Evolutionary conservation across 192 early-diverging fungal genomes (phyloP), one percentile per base, ranked within the genome.

Genomic region (Coemansia sp.): DNA sequence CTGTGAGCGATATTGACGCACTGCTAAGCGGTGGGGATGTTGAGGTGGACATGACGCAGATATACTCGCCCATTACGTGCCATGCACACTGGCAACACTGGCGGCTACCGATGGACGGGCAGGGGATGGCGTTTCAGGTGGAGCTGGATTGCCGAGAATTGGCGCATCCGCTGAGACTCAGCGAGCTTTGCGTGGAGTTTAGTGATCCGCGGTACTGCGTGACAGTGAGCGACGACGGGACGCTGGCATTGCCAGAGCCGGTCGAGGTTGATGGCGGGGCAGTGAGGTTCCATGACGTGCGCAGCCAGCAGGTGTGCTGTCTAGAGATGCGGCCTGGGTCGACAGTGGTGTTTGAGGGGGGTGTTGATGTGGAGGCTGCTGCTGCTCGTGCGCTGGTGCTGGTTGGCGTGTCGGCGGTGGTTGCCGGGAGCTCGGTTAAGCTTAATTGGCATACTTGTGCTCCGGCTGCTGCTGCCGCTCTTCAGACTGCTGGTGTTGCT

Each of bases 81-180:
- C 78, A 81, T 28, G 73, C 73, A 39, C 78, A 81, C 21, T 75
- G 73, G 78, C 65, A 53, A 11, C 71, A 73, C 35, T 80, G 77
- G 77, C 20, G 34, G 16, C 21, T 40, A 28, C 11, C 7, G 0
- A 11, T 3, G 26, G 51, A 16, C 2, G 11, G n/a, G 10, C 33
- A 7, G 16, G 18, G 16, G 10, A 71, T 81, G 73, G 45, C 50
- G 33, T 81, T 67, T 45, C 78, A 81, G 63, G 59, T 75, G 3
- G 33, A 37, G 1, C 7, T 81, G 16, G 73, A 81, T 24, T 68
- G 73, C 60, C 37, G 57, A 0, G 55, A 43, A 0, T 9, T 81
- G 62, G 24, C 14, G 16, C 35, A 21, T 38, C 10, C 59, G 46
- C 43, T 75, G 24, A 51, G 2, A 21, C 62, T 71, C 13, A 40